Base-by-base conservation (phyloP, 352 stramenopile genomes). In the Phytophthora capsici region DNA sequence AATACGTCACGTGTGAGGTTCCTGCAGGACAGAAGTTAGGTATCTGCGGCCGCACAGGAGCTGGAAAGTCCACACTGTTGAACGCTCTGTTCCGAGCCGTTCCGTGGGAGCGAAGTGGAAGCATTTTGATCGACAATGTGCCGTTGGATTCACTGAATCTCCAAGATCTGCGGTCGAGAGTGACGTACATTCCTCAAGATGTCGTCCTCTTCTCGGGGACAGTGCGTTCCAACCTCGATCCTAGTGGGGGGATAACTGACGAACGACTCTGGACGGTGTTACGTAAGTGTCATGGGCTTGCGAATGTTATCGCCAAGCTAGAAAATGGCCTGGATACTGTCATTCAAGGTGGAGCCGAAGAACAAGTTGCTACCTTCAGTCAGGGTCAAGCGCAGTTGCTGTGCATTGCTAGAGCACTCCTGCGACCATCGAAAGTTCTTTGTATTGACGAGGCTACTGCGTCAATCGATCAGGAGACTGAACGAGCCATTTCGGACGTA, bases 381-480 rank as follows among this genome's bases (percentile, higher is more conserved):
- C 83, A 86, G 40, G 89, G 89, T 0, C 82, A 96, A 60, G 71
- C 72, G 3, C 89, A 96, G 54, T 43, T 95, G 17, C 58, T 95
- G 19, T 91, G 84, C 52, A 84, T 95, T 45, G 85, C 84, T 7
- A 79, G 89, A 19, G 89, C 89, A 3, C 56, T 97, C 34, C 54
- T 99, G 3, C 84, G 87, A 23, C 84, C 85, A 14, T 97, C 90
- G 17, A 98, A 98, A 55, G 88, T 99, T 36, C 62, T 99, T 5
- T 96, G 97, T 20, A 84, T 98, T 44, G 93, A 98, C 55, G 93
- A 98, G 57, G 90, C 93, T 1, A 98, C 93, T 23, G 82, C 89
- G 2, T 93, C 82, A 6, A 79, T 99, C 30, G 96, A 99, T 53
- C 84, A 94, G 45, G 86, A 86, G 17, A 98, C 88, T 1, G 90